Base-by-base conservation (phyloP, 257 asterid genomes). In the Cruciata laevipes region DNA sequence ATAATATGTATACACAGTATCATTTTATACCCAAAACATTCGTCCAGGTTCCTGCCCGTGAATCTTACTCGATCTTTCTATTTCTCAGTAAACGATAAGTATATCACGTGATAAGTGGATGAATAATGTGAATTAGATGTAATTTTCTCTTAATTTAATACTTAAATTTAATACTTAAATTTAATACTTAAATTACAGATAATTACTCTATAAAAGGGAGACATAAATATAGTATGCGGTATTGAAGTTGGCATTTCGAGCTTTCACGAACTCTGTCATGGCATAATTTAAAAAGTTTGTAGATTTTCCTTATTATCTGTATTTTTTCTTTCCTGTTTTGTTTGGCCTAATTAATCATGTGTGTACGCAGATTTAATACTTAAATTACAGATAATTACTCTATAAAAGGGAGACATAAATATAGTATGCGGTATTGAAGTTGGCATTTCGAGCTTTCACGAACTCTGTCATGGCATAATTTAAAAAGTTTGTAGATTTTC, bases 361-460 rank as follows among this genome's bases (percentile, higher is more conserved):
- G 30, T 27, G 30, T 27, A 2, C 2, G 71, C 74, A 80, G 86
- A 70, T 55, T 51, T 68, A 13, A 42, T 42, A 5, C 51, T 42
- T 11, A 42, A 13, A 42, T 14, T 42, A 14, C 17, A 42, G 18
- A 42, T 11, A 42, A 42, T 2, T 40, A 42, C 30, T 27, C 30
- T 27, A 27, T 12, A 42, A 13, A 42, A n/a, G n/a, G 51, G 3
- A 42, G 17, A 5, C 18, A 2, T 42, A 42, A 42, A 18, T 42
- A 11, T 12, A 42, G 18, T 42, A 18, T 11, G 2, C 11, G 42
- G 13, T 37, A 7, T 37, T 37, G 42, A 42, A 14, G 17, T 42
- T 42, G 5, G 18, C 51, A 12, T 42, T 11, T 42, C 3, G 18
- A 42, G 17, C 51, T 42, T 42, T 52, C n/a, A n/a, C n/a, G n/a